Percentiles rank a stretch among this genome's conserved stretches.
Conservation (phyloP, 306 rosid species). For the Pyrus bretschneideri region DNA sequence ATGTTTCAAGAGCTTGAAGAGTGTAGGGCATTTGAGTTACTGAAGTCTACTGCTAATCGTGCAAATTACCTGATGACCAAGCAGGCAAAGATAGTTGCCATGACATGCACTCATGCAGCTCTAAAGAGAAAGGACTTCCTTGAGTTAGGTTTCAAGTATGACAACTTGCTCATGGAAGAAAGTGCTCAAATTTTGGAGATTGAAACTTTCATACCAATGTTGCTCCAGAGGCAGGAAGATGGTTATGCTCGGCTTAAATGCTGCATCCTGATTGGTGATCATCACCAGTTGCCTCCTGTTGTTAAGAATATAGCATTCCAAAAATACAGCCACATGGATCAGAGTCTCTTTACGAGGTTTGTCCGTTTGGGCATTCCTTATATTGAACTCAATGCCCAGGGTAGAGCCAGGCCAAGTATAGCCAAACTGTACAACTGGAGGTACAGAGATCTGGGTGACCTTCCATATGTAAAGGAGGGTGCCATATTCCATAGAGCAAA, state of each 20-base stretch:
- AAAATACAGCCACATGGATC: conserved; percentile 98
- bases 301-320: conserved; percentile 99
- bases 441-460: conserved; percentile 95
- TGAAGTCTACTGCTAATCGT: conserved; percentile 95
- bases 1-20: conserved; percentile 99
- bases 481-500: conserved; percentile 61
- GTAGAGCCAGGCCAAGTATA: conserved; percentile 94
- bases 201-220: conserved; percentile 97
- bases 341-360: conserved; percentile 90
- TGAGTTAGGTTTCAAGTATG: conserved; percentile 96
- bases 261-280: conserved; percentile 95
- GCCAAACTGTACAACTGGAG: conserved; percentile 96
- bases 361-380: conserved; percentile 96
- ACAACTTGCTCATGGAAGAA: conserved; percentile 98
- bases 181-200: conserved; percentile 98
- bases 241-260: conserved; percentile 98
- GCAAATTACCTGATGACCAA: conserved; percentile 97
- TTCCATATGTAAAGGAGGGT: conserved; percentile 65
- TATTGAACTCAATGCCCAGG: conserved; percentile 98
- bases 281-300: conserved; percentile 97
- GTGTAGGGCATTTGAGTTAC: conserved; percentile 91
- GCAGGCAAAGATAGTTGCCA: conserved; percentile 99
- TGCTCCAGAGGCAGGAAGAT: conserved; percentile 98
- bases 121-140: conserved; percentile 95
- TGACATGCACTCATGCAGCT: conserved; percentile 99